Evolutionary conservation across 257 asterid species (phyloP).

Genomic region (Solanum phureja): DNA sequence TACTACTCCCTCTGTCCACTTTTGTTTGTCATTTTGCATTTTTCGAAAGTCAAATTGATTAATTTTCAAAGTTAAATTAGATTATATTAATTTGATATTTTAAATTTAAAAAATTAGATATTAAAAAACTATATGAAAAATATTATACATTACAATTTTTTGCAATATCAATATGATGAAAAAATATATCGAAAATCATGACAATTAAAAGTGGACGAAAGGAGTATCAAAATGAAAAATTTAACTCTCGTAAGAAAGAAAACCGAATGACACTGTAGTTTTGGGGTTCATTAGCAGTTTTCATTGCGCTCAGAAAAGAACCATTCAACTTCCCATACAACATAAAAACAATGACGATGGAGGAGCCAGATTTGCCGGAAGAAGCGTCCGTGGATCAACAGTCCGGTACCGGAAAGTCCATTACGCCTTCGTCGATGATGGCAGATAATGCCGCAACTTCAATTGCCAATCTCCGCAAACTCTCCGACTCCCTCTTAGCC

Average conservation of each 20-base stretch:
- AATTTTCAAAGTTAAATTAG: no score
- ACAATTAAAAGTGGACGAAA: neutral
- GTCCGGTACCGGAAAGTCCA: neutral
- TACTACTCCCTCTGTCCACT: no score
- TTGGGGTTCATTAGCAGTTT: neutral
- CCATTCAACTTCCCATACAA: neutral
- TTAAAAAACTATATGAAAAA: no score
- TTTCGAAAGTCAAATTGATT: no score
- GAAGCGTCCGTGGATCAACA: neutral
- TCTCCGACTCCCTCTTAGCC: constrained; percentile 35
- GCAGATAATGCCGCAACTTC: constrained; percentile 2
- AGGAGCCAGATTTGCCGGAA: neutral
- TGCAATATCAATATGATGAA: no score
- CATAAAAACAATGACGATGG: neutral
- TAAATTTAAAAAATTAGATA: no score
- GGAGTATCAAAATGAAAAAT: no score
- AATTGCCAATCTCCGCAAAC: constrained; percentile 26
- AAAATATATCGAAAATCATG: rapidly evolving
- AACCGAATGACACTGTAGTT: neutral
- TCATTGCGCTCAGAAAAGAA: neutral
- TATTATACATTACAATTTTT: no score
- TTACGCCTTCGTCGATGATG: neutral
- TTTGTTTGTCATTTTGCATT: neutral
- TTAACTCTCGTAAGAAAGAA: neutral
- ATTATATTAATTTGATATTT: no score